Evolutionary conservation across 78 protist species (phyloP), one percentile per base, ranked within the genome.

Genomic region (Polysphondylium violaceum): DNA sequence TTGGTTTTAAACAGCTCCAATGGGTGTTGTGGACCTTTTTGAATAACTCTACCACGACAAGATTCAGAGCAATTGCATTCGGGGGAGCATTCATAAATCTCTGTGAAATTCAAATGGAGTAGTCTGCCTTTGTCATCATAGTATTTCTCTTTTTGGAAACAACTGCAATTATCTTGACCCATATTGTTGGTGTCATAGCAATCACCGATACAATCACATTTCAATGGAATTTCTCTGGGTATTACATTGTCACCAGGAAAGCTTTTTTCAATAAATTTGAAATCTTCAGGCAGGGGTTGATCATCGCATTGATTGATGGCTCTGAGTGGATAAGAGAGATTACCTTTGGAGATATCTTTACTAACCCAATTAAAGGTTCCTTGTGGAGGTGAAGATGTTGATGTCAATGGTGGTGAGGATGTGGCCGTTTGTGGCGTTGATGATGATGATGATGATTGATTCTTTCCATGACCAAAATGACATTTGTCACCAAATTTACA

Each of bases 271-370:
- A 91, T 68, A 69, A 76, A 81, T 16, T 33, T 17, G 25, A 63
- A 75, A 33, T 29, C n/a, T 12, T 36, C 36, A 36, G 86, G 78
- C 2, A 93, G 12, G 5, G 40, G 64, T 38, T 29, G 41, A 35
- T 17, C 53, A 36, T 93, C 96, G 21, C 68, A 69, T 63, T 86
- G 90, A 27, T 93, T 93, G 27, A 47, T 29, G 1, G 96, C 96
- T 1, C 36, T 21, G n/a, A 93, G n/a, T 33, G 86, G 88, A 29
- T 58, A 67, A 7, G 73, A 6, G 7, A 64, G 40, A 7, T 21
- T 5, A 21, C 94, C 94, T n/a, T 38, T 69, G 17, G 94, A 40
- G 0, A 90, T 38, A 63, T 90, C 78, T 11, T 11, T n/a, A 38
- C 64, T 40, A 7, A 31, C 35, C 92, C 85, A 74, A 19, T 44